Evolutionary conservation across 192 early-diverging fungal species (phyloP).

Genomic region (Backusella circina): DNA sequence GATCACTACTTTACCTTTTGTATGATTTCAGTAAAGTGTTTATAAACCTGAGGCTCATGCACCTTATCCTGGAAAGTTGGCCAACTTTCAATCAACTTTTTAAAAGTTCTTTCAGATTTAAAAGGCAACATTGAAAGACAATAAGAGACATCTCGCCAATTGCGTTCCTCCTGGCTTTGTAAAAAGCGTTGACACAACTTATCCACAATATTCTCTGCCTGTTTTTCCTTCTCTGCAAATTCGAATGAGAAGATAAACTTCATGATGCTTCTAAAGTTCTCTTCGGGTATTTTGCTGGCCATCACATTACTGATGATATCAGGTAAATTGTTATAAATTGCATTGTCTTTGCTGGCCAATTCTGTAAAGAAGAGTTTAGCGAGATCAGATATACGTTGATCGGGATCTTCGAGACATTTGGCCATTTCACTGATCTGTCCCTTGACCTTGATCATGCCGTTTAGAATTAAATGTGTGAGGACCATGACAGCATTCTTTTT

Average conservation of each 20-base stretch:
- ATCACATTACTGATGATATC: slow-evolving; percentile 96
- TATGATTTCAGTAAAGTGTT: slow-evolving; percentile 84
- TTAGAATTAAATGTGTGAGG: slow-evolving; percentile 93
- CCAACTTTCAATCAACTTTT: slow-evolving; percentile 79
- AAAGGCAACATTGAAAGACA: slow-evolving; percentile 89
- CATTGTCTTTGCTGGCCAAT: slow-evolving; percentile 93
- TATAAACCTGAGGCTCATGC: slow-evolving; percentile 78
- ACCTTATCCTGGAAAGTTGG: slow-evolving; percentile 91
- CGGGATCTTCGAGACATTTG: slow-evolving; percentile 89
- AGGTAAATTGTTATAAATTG: slow-evolving; percentile 98
- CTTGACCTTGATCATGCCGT: slow-evolving; percentile 99
- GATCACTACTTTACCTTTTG: slow-evolving; percentile 55
- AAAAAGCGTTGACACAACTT: slow-evolving; percentile 95
- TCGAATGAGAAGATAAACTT: slow-evolving; percentile 83
- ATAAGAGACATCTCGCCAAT: slow-evolving; percentile 92
- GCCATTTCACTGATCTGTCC: slow-evolving; percentile 99
- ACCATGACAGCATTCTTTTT: slow-evolving; percentile 99
- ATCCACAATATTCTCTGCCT: slow-evolving; percentile 92
- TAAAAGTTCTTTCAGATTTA: slow-evolving; percentile 82
- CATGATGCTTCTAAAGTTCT: slow-evolving; percentile 86
- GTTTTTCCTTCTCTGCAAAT: slow-evolving; percentile 89
- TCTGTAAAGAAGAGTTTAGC: slow-evolving; percentile 96
- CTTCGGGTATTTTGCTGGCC: slow-evolving; percentile 72
- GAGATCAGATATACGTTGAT: slow-evolving; percentile 86
- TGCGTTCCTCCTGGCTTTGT: slow-evolving; percentile 68